Evolutionary conservation across 2,329 filamentous ascomycete genomes (phyloP).

Genomic region (Cladosporium austrohemisphaericum): DNA sequence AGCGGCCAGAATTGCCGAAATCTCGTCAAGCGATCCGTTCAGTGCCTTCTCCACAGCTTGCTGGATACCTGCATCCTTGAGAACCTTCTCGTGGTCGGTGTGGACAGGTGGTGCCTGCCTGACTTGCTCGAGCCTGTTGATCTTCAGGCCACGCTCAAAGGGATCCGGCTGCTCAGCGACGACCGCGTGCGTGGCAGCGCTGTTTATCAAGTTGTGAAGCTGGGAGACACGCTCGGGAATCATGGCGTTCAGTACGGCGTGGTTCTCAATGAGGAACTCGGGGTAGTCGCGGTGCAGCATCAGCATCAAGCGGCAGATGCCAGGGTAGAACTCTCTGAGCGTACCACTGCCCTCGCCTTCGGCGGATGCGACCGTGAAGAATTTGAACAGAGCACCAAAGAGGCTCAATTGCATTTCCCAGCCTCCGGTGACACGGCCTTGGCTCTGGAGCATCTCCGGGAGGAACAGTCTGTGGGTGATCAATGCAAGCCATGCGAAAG

Average conservation of each 20-base stretch:
- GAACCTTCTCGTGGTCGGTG: slow-evolving; percentile 57
- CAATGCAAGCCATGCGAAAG: slow-evolving; percentile 79
- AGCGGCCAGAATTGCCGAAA: slow-evolving; percentile 72
- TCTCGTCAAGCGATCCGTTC: slow-evolving; percentile 58
- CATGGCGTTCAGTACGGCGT: slow-evolving; percentile 73
- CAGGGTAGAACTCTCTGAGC: slow-evolving; percentile 80
- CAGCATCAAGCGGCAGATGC: slow-evolving; percentile 74
- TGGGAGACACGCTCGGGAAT: slow-evolving; percentile 83
- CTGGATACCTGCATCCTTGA: slow-evolving; percentile 51
- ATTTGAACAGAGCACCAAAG: slow-evolving; percentile 32
- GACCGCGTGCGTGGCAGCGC: slow-evolving; percentile 68
- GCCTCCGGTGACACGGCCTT: slow-evolving; percentile 46
- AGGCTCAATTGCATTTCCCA: slow-evolving; percentile 74
- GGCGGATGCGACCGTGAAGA: slow-evolving; percentile 68
- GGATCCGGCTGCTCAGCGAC: slow-evolving; percentile 67
- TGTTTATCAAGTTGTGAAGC: slow-evolving; percentile 81
- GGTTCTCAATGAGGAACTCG: slow-evolving; percentile 85
- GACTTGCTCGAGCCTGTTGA: slow-evolving; percentile 72
- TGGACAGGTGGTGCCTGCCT: slow-evolving; percentile 63
- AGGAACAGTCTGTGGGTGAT: slow-evolving; percentile 83
- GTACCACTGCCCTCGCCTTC: slow-evolving; percentile 77
- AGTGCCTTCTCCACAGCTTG: slow-evolving; percentile 51
- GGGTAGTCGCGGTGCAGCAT: slow-evolving; percentile 92
- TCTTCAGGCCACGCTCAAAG: slow-evolving; percentile 68
- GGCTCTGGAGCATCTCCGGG: slow-evolving; percentile 63